Evolutionary conservation across 2,329 filamentous ascomycete genomes (phyloP).

Genomic region (Alternaria arborescens): DNA sequence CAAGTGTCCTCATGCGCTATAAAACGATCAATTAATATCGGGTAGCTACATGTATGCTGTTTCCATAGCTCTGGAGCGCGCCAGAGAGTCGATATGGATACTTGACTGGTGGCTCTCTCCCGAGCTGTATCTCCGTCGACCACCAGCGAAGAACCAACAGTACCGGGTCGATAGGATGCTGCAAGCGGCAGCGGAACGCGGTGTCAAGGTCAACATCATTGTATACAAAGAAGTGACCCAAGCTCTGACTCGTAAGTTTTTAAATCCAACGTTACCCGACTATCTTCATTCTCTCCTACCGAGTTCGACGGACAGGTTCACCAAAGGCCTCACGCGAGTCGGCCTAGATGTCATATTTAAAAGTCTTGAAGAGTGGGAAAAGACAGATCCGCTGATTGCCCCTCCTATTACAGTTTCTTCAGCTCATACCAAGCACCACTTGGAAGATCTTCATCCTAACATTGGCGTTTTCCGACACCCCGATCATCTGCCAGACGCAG

Average conservation of each 20-base stretch:
- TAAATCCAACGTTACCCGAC: constrained; percentile 53
- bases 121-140: constrained; percentile 85
- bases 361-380: constrained; percentile 56
- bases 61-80: constrained; percentile 78
- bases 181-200: constrained; percentile 80
- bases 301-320: constrained; percentile 52
- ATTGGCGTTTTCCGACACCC: constrained; percentile 91
- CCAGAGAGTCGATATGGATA: constrained; percentile 81
- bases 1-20: neutral
- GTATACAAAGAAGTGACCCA: constrained; percentile 89
- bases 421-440: constrained; percentile 78
- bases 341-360: constrained; percentile 56
- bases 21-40: neutral
- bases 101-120: constrained; percentile 90
- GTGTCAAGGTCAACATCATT: constrained; percentile 84
- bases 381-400: constrained; percentile 55
- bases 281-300: constrained; percentile 57
- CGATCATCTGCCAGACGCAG: constrained; percentile 80
- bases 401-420: constrained; percentile 64
- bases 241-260: constrained; percentile 76
- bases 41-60: constrained; percentile 80
- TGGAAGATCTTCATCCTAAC: constrained; percentile 81
- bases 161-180: constrained; percentile 88
- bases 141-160: constrained; percentile 80
- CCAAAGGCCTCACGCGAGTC: constrained; percentile 51